phyloP scores from a whole-genome alignment of 2,329 filamentous ascomycete genomes.

The Cyphellophora europaea region DNA sequence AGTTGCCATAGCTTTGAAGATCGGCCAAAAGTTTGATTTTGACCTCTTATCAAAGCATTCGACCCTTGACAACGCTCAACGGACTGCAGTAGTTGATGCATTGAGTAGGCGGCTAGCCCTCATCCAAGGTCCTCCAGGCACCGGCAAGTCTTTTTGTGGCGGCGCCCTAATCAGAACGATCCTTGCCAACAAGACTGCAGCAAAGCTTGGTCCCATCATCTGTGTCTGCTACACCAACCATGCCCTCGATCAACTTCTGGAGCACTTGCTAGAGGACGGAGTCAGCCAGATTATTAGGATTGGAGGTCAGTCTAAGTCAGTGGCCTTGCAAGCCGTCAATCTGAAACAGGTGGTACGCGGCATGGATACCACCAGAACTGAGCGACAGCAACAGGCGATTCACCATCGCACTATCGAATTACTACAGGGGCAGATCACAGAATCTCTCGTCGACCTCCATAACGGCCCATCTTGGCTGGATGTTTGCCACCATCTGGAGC shows the following conservation, averaged over 20 bases:
- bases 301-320: slow-evolving; percentile 49
- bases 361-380: slow-evolving; percentile 28
- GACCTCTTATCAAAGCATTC: slow-evolving; percentile 2
- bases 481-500: background rate
- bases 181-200: slow-evolving; percentile 22
- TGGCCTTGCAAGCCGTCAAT: slow-evolving; percentile 41
- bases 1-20: background rate
- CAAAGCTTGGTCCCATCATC: slow-evolving; percentile 36
- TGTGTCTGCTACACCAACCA: slow-evolving; percentile 44
- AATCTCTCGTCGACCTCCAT: background rate
- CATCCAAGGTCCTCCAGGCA: slow-evolving; percentile 23
- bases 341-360: slow-evolving; percentile 31
- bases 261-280: slow-evolving; percentile 41
- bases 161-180: slow-evolving; percentile 34
- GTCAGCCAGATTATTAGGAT: slow-evolving; percentile 49
- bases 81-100: slow-evolving; percentile 1
- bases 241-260: slow-evolving; percentile 49
- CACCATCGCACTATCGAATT: background rate
- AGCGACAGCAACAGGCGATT: slow-evolving; percentile 21
- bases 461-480: background rate
- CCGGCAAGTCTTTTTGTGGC: slow-evolving; percentile 16
- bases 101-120: slow-evolving; percentile 5
- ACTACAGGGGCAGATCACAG: background rate
- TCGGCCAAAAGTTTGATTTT: slow-evolving; percentile 1
- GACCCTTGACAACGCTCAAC: slow-evolving; percentile 2